Percentiles rank a stretch among this genome's conserved stretches.
Conservation (phyloP, 192 early-diverging fungal genomes). For the Podila epigama region DNA sequence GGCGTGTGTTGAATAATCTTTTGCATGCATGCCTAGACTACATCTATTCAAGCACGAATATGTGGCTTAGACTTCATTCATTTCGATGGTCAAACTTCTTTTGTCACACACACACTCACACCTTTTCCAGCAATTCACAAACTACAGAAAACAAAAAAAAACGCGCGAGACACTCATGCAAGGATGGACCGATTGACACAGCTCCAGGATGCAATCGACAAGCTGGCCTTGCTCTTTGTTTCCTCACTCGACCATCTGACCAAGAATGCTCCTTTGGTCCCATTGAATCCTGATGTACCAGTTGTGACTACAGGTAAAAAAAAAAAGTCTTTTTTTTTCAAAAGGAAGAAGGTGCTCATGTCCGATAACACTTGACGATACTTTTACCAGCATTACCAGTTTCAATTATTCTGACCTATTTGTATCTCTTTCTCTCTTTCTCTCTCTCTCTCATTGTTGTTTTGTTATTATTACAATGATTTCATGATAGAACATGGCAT, state of each 20-base stretch:
- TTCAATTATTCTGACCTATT: too few species aligned
- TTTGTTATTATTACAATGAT: background rate
- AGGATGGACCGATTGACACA: conserved; percentile 65
- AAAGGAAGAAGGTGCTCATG: too few species aligned
- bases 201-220: conserved; percentile 62
- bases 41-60: too few species aligned
- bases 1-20: too few species aligned
- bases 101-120: background rate
- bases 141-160: background rate
- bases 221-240: conserved; percentile 61
- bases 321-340: too few species aligned
- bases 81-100: too few species aligned
- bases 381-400: too few species aligned
- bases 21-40: too few species aligned
- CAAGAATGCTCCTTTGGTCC: conserved; percentile 40
- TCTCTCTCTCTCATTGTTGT: background rate
- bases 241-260: conserved; percentile 62
- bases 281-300: conserved; percentile 52
- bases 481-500: conserved; percentile 48
- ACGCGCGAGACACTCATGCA: too few species aligned
- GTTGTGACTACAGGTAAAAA: conserved; percentile 43
- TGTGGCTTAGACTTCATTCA: too few species aligned
- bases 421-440: too few species aligned
- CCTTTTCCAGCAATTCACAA: background rate
- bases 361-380: too few species aligned